phyloP scores from a whole-genome alignment of 768 basidiomycete species.

The Leccinum rimulosum region DNA sequence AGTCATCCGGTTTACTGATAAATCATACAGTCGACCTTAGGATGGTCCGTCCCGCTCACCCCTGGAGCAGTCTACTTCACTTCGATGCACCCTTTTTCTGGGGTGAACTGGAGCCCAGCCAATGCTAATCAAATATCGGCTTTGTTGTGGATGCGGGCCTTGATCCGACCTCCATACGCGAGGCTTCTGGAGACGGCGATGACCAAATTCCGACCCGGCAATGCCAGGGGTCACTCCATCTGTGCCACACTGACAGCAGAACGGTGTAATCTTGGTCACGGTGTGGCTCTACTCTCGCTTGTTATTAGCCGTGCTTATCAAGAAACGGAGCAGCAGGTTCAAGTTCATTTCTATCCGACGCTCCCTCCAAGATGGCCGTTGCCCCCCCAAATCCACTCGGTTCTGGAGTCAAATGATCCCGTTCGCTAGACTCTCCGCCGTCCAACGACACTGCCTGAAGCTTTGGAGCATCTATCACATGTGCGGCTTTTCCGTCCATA shows the following conservation, averaged over 20 bases:
- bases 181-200: not conserved
- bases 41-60: not conserved
- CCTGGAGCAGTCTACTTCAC: constrained; percentile 1
- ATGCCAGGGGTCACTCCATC: not conserved
- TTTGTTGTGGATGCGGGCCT: not conserved
- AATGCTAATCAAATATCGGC: not conserved
- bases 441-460: not conserved
- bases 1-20: not conserved
- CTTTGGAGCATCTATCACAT: not conserved
- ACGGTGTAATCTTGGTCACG: not conserved
- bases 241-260: not conserved
- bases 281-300: not conserved
- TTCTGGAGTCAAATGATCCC: not conserved
- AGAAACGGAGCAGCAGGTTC: not conserved
- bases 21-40: not conserved
- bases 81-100: not conserved
- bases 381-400: not conserved
- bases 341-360: not conserved
- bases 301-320: not conserved
- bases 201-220: not conserved
- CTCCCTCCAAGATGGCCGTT: not conserved
- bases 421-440: not conserved
- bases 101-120: not conserved
- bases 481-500: not conserved
- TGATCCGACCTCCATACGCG: constrained; percentile 2